Evolutionary conservation across 306 rosid species (phyloP), one percentile per base, ranked within the genome.

Genomic region (Dalbergia cultrata): DNA sequence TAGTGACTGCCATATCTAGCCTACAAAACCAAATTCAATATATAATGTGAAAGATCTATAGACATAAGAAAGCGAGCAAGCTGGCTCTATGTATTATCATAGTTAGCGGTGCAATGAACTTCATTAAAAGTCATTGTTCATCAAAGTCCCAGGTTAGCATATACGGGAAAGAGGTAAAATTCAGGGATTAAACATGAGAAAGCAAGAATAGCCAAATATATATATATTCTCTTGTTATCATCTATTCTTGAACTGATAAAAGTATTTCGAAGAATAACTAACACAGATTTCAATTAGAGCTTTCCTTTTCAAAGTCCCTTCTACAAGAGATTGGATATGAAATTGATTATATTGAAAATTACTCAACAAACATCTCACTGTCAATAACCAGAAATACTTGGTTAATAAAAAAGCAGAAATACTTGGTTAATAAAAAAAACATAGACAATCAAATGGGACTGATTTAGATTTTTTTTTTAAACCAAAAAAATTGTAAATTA

Each of bases 21-120:
- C 87, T 83, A 77, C 78, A 83, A 80, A 83, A 53, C 59, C 54
- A 56, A 58, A 70, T 70, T 72, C 84, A 80, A 21, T 62, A 16
- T 45, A 75, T 26, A 12, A 43, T 52, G 59, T 14, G 37, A 59
- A 78, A 77, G 17, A 72, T 72, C 31, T 56, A 9, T 47, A 6
- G 13, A 79, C 77, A 79, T 68, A 79, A 43, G 49, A 62, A 63
- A n/a, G 19, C 37, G 18, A 54, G 21, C 5, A 13, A 12, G 72
- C 10, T 9, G 18, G 49, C 73, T 31, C 47, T 60, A 11, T 6
- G 74, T 4, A 79, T 9, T 67, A 60, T 67, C 52, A 50, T 16
- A 3, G 14, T 52, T 16, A 4, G 14, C 41, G 2, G 33, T 33
- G 58, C 62, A 67, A 8, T 43, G 53, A 69, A 83, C 66, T 53